Conservation (phyloP, 257 asterid genomes). For the Solanum lycopersicoides region DNA sequence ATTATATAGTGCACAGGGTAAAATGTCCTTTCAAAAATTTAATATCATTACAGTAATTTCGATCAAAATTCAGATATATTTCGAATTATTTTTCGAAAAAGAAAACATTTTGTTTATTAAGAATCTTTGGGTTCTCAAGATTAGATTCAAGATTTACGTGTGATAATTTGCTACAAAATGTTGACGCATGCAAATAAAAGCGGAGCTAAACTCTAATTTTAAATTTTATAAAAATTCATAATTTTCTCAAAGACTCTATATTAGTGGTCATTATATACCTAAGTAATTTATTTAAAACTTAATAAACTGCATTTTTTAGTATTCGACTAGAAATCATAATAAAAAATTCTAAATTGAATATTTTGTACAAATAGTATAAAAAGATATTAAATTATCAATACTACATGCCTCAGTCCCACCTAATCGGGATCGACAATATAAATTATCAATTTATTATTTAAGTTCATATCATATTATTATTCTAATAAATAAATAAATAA, state of each 20-base stretch:
- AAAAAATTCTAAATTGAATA: not conserved
- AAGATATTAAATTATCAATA: too few species aligned
- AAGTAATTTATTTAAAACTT: not conserved
- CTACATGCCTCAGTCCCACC: not conserved
- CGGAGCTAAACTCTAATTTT: not conserved
- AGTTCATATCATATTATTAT: fast-evolving
- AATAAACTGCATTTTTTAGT: not conserved
- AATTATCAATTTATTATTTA: not conserved
- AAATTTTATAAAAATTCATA: not conserved
- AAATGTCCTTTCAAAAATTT: too few species aligned
- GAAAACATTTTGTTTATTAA: not conserved
- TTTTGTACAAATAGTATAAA: fast-evolving
- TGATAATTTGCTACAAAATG: not conserved
- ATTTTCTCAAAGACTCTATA: not conserved
- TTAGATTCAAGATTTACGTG: not conserved
- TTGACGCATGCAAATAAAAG: not conserved
- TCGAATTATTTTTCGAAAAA: too few species aligned
- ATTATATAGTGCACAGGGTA: too few species aligned
- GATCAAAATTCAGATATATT: too few species aligned
- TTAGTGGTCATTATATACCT: not conserved
- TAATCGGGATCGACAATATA: not conserved
- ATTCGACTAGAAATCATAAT: not conserved
- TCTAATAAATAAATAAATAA: not conserved
- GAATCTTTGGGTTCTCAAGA: not conserved
- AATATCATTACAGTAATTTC: too few species aligned